A percentile compares a stretch with the other conserved stretches of the same genome.
Conservation (phyloP, 768 basidiomycete species). For the Lentinula detonsa region DNA sequence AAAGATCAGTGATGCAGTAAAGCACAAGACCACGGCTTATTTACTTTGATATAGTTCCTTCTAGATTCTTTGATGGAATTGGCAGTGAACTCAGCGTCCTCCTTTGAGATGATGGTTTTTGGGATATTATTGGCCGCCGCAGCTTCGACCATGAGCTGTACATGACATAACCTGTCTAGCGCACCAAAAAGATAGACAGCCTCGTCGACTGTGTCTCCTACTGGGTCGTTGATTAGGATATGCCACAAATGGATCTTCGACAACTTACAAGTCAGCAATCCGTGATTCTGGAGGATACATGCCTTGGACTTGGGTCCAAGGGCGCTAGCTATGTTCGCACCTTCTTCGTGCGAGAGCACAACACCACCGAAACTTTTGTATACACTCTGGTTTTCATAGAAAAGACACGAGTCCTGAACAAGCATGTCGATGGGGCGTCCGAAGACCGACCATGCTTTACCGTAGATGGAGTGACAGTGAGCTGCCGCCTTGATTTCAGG, state of each 20-base stretch:
- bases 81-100: slow-evolving; percentile 20
- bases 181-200: slow-evolving; percentile 34
- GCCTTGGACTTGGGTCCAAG: slow-evolving; percentile 32
- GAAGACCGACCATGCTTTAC: slow-evolving; percentile 43
- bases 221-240: slow-evolving; percentile 12
- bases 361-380: slow-evolving; percentile 44
- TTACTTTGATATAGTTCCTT: slow-evolving; percentile 11
- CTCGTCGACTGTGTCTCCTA: slow-evolving; percentile 34
- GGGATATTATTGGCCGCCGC: slow-evolving; percentile 24
- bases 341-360: slow-evolving; percentile 39
- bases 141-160: slow-evolving; percentile 38
- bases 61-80: slow-evolving; percentile 15
- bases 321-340: slow-evolving; percentile 34
- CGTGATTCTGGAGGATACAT: slow-evolving; percentile 38
- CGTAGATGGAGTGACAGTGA: slow-evolving; percentile 42
- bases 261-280: slow-evolving; percentile 20
- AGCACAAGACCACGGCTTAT: not conserved
- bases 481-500: slow-evolving; percentile 42
- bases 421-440: slow-evolving; percentile 36
- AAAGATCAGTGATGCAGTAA: not conserved
- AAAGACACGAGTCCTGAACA: slow-evolving; percentile 38
- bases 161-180: slow-evolving; percentile 40
- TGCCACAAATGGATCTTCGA: not conserved
- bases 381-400: slow-evolving; percentile 36
- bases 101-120: slow-evolving; percentile 16